Percentiles rank a stretch among this genome's conserved stretches.
phyloP scores from a whole-genome alignment of 1,139 yeast species.

The Scheffersomyces stambukii region DNA sequence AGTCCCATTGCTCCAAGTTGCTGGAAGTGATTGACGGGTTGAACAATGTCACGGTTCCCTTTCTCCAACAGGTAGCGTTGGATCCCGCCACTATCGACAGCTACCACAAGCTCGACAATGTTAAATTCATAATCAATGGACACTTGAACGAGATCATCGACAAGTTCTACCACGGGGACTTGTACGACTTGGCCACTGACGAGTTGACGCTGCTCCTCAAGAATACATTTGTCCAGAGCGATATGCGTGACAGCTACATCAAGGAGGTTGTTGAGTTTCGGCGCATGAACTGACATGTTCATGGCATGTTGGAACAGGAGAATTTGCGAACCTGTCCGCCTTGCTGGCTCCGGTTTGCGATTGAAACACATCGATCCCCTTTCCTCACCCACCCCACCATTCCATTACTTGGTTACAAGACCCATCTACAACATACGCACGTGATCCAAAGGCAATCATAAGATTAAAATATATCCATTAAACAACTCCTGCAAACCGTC shows the following conservation, averaged over 20 bases:
- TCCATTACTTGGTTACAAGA: not conserved
- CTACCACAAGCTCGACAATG: slow-evolving; percentile 42
- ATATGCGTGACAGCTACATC: slow-evolving; percentile 56
- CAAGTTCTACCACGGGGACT: slow-evolving; percentile 66
- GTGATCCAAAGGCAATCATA: not conserved
- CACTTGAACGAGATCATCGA: slow-evolving; percentile 70
- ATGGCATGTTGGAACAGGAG: too few species aligned
- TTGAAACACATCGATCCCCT: too few species aligned
- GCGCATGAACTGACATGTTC: slow-evolving; percentile 13
- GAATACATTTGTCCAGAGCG: slow-evolving; percentile 67
- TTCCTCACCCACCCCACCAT: not conserved
- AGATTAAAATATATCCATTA: slow-evolving; percentile 1
- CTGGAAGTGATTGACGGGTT: slow-evolving; percentile 22
- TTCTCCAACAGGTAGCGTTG: slow-evolving; percentile 11
- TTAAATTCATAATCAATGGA: slow-evolving; percentile 43
- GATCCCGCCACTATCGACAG: slow-evolving; percentile 20
- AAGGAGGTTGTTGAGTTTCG: slow-evolving; percentile 47
- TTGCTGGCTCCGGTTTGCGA: too few species aligned
- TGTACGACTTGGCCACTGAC: slow-evolving; percentile 63
- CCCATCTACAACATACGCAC: not conserved
- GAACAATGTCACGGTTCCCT: slow-evolving; percentile 16
- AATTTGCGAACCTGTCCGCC: too few species aligned
- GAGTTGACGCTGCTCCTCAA: slow-evolving; percentile 62
- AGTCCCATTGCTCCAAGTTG: slow-evolving; percentile 29
- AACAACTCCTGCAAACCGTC: not conserved